phyloP scores from a whole-genome alignment of 1,284 basidiomycete genomes.

The Salmacisia buchloeana region DNA sequence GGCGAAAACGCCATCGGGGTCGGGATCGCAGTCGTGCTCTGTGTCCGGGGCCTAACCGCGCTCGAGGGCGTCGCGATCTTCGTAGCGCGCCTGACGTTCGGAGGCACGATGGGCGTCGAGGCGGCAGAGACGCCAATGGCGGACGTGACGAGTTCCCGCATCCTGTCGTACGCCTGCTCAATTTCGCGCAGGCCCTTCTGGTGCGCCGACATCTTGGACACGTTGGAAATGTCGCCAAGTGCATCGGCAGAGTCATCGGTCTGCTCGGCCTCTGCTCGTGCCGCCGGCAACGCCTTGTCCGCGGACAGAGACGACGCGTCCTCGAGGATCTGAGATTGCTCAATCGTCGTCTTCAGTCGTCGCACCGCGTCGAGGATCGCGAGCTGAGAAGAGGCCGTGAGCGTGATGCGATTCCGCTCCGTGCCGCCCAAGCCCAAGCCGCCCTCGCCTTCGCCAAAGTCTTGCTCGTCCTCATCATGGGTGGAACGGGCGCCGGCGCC shows the following conservation, averaged over 20 bases:
- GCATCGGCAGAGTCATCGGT: constrained; percentile 13
- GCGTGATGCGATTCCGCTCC: constrained; percentile 15
- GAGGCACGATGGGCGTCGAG: neutral
- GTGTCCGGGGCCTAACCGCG: neutral
- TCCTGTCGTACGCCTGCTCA: constrained; percentile 12
- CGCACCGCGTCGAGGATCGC: constrained; percentile 30
- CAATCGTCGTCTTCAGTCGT: constrained; percentile 24
- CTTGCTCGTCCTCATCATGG: neutral
- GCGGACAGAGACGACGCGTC: constrained; percentile 18
- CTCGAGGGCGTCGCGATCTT: neutral
- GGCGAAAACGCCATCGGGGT: neutral
- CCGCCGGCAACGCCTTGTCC: constrained; percentile 18
- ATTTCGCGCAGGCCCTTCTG: constrained; percentile 17
- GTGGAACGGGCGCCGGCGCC: too few relatives aligned
- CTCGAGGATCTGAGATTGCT: constrained; percentile 9
- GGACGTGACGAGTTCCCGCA: constrained; percentile 13
- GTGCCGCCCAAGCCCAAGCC: neutral
- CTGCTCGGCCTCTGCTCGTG: too few relatives aligned
- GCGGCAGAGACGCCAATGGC: constrained; percentile 9
- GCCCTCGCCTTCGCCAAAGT: neutral
- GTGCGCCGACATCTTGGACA: neutral
- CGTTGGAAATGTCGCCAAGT: neutral
- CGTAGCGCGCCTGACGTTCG: neutral
- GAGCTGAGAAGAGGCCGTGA: constrained; percentile 26
- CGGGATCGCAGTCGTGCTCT: constrained; percentile 1